These are phyloP conservation scores for Metschnikowia lunata DNA, from an alignment of 805 yeast species.

Conservation along the genomic window DNA sequence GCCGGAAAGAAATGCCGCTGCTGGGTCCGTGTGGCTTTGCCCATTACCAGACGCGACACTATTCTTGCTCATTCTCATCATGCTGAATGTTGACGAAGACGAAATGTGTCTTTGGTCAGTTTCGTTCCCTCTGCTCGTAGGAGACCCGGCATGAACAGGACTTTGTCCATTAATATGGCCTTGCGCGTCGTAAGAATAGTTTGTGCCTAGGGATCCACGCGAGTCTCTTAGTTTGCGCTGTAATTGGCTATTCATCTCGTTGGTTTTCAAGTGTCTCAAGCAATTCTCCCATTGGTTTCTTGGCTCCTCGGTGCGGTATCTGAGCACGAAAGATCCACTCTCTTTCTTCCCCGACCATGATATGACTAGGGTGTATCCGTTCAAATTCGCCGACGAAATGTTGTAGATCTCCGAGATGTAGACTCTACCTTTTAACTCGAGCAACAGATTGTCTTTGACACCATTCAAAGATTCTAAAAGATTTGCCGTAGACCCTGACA, in stretches of 20 bases:
- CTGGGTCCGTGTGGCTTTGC: slow-evolving; percentile 7
- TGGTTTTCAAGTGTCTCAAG: slow-evolving; percentile 45
- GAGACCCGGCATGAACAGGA: slow-evolving; percentile 3
- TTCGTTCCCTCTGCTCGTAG: slow-evolving; percentile 13
- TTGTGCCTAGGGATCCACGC: slow-evolving; percentile 24
- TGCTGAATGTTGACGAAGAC: slow-evolving; percentile 40
- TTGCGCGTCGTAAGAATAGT: slow-evolving; percentile 24
- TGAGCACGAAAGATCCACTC: slow-evolving; percentile 77
- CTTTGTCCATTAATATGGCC: slow-evolving; percentile 2
- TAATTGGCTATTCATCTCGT: slow-evolving; percentile 37
- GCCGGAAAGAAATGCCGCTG: slow-evolving; percentile 8
- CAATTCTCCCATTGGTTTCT: slow-evolving; percentile 79
- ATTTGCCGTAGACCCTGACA: slow-evolving; percentile 39
- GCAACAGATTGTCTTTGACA: slow-evolving; percentile 24
- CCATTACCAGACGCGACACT: slow-evolving; percentile 16
- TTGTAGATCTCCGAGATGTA: slow-evolving; percentile 62
- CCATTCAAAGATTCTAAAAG: slow-evolving; percentile 32
- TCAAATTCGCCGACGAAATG: slow-evolving; percentile 31
- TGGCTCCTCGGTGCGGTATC: slow-evolving; percentile 78
- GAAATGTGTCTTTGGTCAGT: slow-evolving; percentile 38
- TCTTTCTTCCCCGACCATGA: slow-evolving; percentile 86
- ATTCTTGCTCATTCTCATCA: slow-evolving; percentile 33
- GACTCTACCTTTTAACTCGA: slow-evolving; percentile 75
- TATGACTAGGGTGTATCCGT: slow-evolving; percentile 58
- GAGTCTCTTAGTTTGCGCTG: slow-evolving; percentile 35